phyloP scores from a whole-genome alignment of 768 basidiomycete genomes.

The Pisolithus tinctorius region DNA sequence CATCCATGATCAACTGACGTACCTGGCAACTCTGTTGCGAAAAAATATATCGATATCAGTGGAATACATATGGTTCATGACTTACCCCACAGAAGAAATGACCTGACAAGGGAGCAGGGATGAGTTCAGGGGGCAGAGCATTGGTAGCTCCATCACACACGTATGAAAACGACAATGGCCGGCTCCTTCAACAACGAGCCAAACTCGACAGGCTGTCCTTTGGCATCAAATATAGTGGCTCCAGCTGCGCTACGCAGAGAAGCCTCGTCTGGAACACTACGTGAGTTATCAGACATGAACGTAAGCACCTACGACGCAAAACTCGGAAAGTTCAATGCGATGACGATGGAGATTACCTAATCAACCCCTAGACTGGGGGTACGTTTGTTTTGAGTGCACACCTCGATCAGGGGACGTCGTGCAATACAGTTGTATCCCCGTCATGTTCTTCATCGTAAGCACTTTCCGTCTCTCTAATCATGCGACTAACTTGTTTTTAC shows the following conservation, averaged over 20 bases:
- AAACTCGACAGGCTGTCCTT: constrained; percentile 44
- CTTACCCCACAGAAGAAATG: constrained; percentile 64
- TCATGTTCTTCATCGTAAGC: constrained; percentile 72
- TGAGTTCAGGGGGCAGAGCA: not conserved
- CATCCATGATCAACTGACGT: constrained; percentile 2
- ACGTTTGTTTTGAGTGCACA: too few species aligned
- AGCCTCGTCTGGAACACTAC: constrained; percentile 26
- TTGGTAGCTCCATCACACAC: constrained; percentile 24
- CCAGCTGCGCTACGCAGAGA: constrained; percentile 31
- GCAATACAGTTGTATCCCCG: not conserved
- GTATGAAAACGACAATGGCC: constrained; percentile 58
- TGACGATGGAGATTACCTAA: too few species aligned
- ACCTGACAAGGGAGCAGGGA: constrained; percentile 27
- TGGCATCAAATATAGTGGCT: constrained; percentile 36
- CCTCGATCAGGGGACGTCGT: too few species aligned
- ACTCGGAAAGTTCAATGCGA: not conserved
- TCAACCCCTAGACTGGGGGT: too few species aligned
- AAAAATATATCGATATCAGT: not conserved
- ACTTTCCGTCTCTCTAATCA: not conserved
- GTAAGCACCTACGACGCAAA: not conserved
- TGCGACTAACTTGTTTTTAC: not conserved
- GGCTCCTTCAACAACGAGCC: constrained; percentile 45
- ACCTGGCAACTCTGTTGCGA: constrained; percentile 38
- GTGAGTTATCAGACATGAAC: constrained; percentile 1
- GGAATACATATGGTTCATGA: not conserved